Evolutionary conservation across 345 rosid species (phyloP).

Genomic region (Citrus cavaleriei): DNA sequence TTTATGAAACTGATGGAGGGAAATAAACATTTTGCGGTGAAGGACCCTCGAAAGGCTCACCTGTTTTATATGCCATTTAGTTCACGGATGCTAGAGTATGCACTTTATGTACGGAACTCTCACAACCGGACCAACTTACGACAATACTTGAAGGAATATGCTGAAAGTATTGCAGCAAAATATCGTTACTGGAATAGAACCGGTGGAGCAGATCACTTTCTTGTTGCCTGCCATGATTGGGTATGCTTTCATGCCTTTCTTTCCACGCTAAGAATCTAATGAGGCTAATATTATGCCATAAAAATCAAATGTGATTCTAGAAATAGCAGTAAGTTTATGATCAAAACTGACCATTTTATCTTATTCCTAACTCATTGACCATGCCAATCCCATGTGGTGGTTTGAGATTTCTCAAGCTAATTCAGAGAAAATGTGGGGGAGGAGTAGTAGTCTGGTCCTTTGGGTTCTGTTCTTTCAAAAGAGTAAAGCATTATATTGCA

Average conservation of each 20-base stretch:
- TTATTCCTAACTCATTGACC: background rate
- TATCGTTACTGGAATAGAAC: slow-evolving; percentile 93
- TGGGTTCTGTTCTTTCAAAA: background rate
- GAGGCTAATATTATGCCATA: background rate
- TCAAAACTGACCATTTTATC: background rate
- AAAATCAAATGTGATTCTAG: background rate
- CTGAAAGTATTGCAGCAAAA: slow-evolving; percentile 67
- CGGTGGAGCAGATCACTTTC: slow-evolving; percentile 90
- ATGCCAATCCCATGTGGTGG: background rate
- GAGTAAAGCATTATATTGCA: background rate
- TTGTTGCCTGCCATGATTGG: slow-evolving; percentile 99
- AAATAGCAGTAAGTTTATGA: slow-evolving; percentile 2
- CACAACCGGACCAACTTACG: slow-evolving; percentile 82
- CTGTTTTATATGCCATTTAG: slow-evolving; percentile 95
- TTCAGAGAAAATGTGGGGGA: background rate
- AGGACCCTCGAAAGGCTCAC: slow-evolving; percentile 82
- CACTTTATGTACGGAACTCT: slow-evolving; percentile 85
- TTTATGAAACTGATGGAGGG: slow-evolving; percentile 96
- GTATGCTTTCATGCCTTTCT: slow-evolving; percentile 36
- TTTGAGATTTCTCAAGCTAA: background rate
- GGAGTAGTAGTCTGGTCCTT: background rate
- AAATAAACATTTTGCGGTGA: slow-evolving; percentile 62
- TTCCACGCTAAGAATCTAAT: background rate
- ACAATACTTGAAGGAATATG: slow-evolving; percentile 65
- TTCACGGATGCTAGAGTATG: slow-evolving; percentile 82